Evolutionary conservation across 192 early-diverging fungal genomes (phyloP), one percentile per base, ranked within the genome.

Genomic region (Coemansia sp.): DNA sequence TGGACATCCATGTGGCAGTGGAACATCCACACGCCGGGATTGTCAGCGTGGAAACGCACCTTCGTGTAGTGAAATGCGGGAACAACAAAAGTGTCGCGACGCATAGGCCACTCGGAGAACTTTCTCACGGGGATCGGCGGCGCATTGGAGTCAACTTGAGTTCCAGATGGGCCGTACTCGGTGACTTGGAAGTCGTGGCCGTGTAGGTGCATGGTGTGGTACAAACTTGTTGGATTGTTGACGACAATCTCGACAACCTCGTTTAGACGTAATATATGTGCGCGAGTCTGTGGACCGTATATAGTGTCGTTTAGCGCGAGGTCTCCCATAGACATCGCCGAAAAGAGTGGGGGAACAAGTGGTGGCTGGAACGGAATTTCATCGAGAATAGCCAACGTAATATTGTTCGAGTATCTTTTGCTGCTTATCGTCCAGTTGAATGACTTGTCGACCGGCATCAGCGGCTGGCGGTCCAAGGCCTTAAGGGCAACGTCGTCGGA

Each of bases 1-100:
- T 84, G 83, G 18, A 73, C 65, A 23, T 75, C 72, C 43, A 68
- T 43, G 69, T 92, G 92, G 78, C 92, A 94, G 74, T 94, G 92
- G 79, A 93, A 84, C 47, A 89, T 67, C 92, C 92, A 95, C 13
- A 86, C 85, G 16, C 92, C 94, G 5, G 91, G 90, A 71, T 94
- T 94, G 69, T 93, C 86, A 14, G 90, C 89, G 20, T 73, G 41
- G 68, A 92, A 92, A 16, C 91, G 83, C 34, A 95, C 68, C 38
- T 86, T 86, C 23, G 81, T 65, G 58, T 86, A 90, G 25, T 85
- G 63, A 39, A 77, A 69, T 14, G 65, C 73, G 7, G 87, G 87
- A 6, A 93, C 73, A 3, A 83, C 65, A 36, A 88, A 79, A 1
- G 88, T 87, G 65, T 92, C 92, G 62, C 88, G 84, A n/a, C 45